Evolutionary conservation across 768 basidiomycete species (phyloP), one percentile per base, ranked within the genome.

Genomic region (Crepidotus variabilis): DNA sequence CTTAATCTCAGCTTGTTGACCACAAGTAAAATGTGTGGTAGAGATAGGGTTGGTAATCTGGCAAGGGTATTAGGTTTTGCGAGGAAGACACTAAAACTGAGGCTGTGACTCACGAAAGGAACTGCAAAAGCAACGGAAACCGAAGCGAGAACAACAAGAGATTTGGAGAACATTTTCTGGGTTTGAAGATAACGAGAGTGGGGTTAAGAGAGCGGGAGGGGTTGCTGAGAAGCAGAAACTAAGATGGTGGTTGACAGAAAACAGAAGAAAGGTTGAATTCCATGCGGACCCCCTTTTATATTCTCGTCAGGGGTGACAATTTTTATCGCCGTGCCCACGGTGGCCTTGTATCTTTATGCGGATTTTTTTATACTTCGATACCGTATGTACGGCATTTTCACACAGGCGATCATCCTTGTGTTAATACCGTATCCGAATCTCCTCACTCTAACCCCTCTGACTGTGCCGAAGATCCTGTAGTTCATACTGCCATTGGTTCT

Each of bases 41-140:
- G 73, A 68, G 14, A 79, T 71, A 2, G 90, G 90, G 1, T 65
- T 53, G 13, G 87, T 92, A 13, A 84, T 69, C 89, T 91, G 56
- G 16, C 50, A 51, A 39, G 58, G 47, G 10, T 16, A 39, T 13
- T 21, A 1, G 18, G 35, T 33, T 33, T 36, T 56, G 5, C 7
- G 34, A 24, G 36, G 14, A 16, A 56, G 43, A 43, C 24, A 36
- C 23, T 45, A 52, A 47, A 51, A 45, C 35, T 46, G 50, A 50
- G 51, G 63, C 64, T 54, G 62, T 47, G 52, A 75, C 80, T 45
- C 64, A 88, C 87, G 60, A 75, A 85, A 60, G 87, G 73, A 50
- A 63, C 81, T 47, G 83, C 87, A 51, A 83, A 67, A 23, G 79
- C 78, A 47, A 83, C 78, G 32, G 79, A 73, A 52, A 80, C 74